These are phyloP conservation scores for Sclerotinia nivalis DNA, from an alignment of 2,329 filamentous ascomycete species.

Conservation along the genomic window DNA sequence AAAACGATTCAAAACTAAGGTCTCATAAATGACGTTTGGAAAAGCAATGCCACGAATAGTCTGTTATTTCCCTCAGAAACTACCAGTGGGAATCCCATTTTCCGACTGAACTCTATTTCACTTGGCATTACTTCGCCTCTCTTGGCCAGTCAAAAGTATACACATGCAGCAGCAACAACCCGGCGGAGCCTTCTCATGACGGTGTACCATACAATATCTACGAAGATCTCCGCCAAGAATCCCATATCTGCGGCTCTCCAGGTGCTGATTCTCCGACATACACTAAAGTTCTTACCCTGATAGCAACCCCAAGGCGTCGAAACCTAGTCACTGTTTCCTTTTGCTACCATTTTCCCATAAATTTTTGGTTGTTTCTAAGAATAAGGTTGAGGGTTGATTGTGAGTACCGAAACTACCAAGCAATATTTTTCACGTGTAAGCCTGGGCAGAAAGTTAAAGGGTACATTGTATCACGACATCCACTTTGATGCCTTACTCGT, in stretches of 20 bases:
- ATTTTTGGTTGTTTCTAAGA: not conserved
- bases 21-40: constrained; percentile 11
- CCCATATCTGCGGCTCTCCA: constrained; percentile 20
- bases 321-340: not conserved
- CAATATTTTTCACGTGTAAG: not conserved
- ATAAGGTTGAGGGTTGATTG: not conserved
- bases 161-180: not conserved
- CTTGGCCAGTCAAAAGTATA: constrained; percentile 20
- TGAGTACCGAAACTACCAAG: constrained; percentile 1
- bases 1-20: not conserved
- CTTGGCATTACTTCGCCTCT: constrained; percentile 22
- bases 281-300: constrained; percentile 6
- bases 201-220: not conserved
- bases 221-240: constrained; percentile 11
- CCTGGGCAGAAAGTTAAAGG: not conserved
- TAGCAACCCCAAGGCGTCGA: constrained; percentile 1
- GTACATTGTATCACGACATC: not conserved
- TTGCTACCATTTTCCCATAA: not conserved
- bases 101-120: constrained; percentile 16
- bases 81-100: not conserved
- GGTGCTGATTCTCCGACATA: constrained; percentile 1
- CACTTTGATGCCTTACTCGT: not conserved
- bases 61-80: not conserved
- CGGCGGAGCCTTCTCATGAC: not conserved
- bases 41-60: constrained; percentile 17